A percentile compares a stretch with the other conserved stretches of the same genome.
Evolutionary conservation across 2,329 filamentous ascomycete species (phyloP).

Genomic region (Fusarium hainanense): DNA sequence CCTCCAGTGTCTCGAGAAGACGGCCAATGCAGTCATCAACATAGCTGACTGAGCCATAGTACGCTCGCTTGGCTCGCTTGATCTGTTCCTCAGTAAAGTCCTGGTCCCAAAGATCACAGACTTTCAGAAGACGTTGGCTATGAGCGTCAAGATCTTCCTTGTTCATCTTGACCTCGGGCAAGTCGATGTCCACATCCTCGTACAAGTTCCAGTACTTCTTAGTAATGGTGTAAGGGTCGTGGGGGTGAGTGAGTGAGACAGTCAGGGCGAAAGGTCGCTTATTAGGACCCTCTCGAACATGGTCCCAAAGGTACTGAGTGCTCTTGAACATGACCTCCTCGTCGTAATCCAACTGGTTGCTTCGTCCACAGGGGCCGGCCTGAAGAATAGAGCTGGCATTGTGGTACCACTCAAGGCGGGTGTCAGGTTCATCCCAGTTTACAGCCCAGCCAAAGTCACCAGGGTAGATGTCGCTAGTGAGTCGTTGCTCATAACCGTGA

Average conservation of each 20-base stretch:
- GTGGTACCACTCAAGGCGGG: constrained; percentile 93
- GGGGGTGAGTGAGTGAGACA: constrained; percentile 91
- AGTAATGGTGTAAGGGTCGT: constrained; percentile 95
- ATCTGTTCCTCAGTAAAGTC: constrained; percentile 87
- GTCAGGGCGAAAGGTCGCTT: constrained; percentile 87
- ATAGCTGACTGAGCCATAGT: constrained; percentile 93
- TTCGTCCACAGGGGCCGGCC: constrained; percentile 87
- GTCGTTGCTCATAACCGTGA: constrained; percentile 90
- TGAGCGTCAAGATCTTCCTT: constrained; percentile 87
- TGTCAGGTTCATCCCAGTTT: constrained; percentile 92
- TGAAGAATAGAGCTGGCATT: constrained; percentile 94
- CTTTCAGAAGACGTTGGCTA: constrained; percentile 86
- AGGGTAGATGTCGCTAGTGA: constrained; percentile 96
- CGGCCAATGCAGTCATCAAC: constrained; percentile 93
- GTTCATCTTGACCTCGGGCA: constrained; percentile 81
- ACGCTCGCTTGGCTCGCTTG: constrained; percentile 85
- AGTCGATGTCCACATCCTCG: constrained; percentile 85
- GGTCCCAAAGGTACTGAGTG: constrained; percentile 89
- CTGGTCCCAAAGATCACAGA: constrained; percentile 87
- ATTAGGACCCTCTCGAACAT: constrained; percentile 80
- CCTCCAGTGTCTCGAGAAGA: constrained; percentile 79
- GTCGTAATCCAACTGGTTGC: constrained; percentile 95
- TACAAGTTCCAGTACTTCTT: constrained; percentile 94
- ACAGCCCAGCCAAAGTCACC: constrained; percentile 95
- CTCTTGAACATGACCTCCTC: constrained; percentile 96